Evolutionary conservation across 345 rosid genomes (phyloP).

Genomic region (Murraya paniculata): DNA sequence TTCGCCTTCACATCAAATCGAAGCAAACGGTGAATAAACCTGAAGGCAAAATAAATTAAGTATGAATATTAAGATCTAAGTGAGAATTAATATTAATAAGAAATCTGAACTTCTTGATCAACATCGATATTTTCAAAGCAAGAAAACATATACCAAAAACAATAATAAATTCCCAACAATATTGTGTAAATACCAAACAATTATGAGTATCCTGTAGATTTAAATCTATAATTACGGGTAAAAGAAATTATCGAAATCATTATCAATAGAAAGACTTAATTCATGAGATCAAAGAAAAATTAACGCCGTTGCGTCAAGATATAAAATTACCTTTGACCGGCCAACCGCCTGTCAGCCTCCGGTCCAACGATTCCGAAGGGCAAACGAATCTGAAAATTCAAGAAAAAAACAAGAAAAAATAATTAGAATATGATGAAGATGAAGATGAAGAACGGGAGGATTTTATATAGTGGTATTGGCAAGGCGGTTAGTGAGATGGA

Average conservation of each 20-base stretch:
- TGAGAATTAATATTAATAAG: no score
- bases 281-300: not conserved
- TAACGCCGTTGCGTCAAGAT: not conserved
- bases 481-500: conserved; percentile 17
- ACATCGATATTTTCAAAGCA: not conserved
- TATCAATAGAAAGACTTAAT: no score
- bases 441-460: accelerated
- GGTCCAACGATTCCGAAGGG: not conserved
- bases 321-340: not conserved
- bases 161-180: not conserved
- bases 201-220: not conserved
- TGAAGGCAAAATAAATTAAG: not conserved
- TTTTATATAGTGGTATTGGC: conserved; percentile 18
- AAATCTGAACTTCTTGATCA: not conserved
- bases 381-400: not conserved
- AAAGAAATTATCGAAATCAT: not conserved
- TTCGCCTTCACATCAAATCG: not conserved
- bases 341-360: not conserved
- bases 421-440: not conserved
- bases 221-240: not conserved
- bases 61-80: no score
- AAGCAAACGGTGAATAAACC: not conserved
- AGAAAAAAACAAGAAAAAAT: accelerated
- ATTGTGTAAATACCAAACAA: not conserved
- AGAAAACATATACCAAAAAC: not conserved